Evolutionary conservation across 1,284 basidiomycete genomes (phyloP).

Genomic region (Ceratobasidium theobromae): DNA sequence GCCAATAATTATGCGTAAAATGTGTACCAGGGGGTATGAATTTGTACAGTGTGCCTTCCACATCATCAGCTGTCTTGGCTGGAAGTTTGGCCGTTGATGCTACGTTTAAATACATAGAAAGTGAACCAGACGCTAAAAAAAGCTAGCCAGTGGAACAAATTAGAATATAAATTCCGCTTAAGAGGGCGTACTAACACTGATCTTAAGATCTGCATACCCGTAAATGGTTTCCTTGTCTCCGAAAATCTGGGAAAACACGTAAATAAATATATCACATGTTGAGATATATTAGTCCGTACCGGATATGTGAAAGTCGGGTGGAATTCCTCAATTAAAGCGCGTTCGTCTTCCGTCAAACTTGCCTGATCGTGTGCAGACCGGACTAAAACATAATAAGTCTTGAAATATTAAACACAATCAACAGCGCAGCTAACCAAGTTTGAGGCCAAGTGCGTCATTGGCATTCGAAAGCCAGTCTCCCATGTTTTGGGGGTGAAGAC

Average conservation of each 20-base stretch:
- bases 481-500: slow-evolving; percentile 20
- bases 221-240: slow-evolving; percentile 97
- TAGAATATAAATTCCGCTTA: neutral
- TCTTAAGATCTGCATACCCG: slow-evolving; percentile 80
- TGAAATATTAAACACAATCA: slow-evolving; percentile 2
- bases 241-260: slow-evolving; percentile 62
- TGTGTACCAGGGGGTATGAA: slow-evolving; percentile 74
- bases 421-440: slow-evolving; percentile 57
- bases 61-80: slow-evolving; percentile 81
- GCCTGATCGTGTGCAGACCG: slow-evolving; percentile 65
- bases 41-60: slow-evolving; percentile 73
- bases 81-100: slow-evolving; percentile 66
- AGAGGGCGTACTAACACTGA: slow-evolving; percentile 62
- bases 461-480: slow-evolving; percentile 53
- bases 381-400: slow-evolving; percentile 46
- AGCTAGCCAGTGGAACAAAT: slow-evolving; percentile 51
- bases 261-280: neutral
- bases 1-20: too few species aligned
- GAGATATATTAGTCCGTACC: slow-evolving; percentile 47
- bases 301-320: slow-evolving; percentile 88
- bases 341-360: slow-evolving; percentile 51
- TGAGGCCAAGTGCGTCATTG: slow-evolving; percentile 73
- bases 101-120: slow-evolving; percentile 75
- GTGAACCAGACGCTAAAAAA: slow-evolving; percentile 83
- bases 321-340: slow-evolving; percentile 65